phyloP scores from a whole-genome alignment of 371 early-diverging fungal genomes.

The Cladochytrium tenue region DNA sequence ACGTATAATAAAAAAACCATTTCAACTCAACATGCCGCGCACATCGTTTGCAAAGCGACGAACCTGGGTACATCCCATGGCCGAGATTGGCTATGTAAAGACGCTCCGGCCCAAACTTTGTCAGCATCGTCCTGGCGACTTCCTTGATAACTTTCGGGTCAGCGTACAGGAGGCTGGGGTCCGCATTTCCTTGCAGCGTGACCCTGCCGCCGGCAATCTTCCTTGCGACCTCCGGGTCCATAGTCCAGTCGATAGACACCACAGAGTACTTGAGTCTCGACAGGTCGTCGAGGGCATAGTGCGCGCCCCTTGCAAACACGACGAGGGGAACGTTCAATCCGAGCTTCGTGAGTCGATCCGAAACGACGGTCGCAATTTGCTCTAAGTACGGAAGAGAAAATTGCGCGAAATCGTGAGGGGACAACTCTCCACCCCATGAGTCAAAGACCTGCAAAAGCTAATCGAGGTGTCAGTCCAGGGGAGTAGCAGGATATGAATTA shows the following conservation, averaged over 20 bases:
- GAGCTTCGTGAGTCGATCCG: slow-evolving; percentile 48
- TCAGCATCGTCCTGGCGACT: slow-evolving; percentile 78
- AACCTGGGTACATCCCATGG: slow-evolving; percentile 80
- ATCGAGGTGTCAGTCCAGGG: too few relatives aligned
- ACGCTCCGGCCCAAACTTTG: slow-evolving; percentile 70
- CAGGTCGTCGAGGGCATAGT: slow-evolving; percentile 74
- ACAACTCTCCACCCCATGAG: slow-evolving; percentile 92
- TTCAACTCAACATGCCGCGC: neutral
- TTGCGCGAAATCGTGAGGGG: slow-evolving; percentile 74
- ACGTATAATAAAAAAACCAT: neutral
- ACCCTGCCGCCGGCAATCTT: slow-evolving; percentile 20
- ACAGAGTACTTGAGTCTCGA: slow-evolving; percentile 73
- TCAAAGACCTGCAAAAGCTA: slow-evolving; percentile 96
- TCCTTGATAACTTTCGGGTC: slow-evolving; percentile 71
- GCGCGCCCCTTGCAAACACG: slow-evolving; percentile 90
- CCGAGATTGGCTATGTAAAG: slow-evolving; percentile 93
- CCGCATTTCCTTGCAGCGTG: slow-evolving; percentile 94
- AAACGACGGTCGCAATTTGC: slow-evolving; percentile 78
- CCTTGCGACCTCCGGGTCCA: slow-evolving; percentile 73
- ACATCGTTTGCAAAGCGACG: too few relatives aligned
- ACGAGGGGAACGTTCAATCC: slow-evolving; percentile 76
- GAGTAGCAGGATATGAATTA: too few relatives aligned
- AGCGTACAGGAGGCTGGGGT: slow-evolving; percentile 83
- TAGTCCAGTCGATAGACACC: slow-evolving; percentile 89
- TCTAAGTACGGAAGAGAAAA: slow-evolving; percentile 87